Conservation (phyloP, 2,329 filamentous ascomycete species). For the Cladorrhinum sp. region DNA sequence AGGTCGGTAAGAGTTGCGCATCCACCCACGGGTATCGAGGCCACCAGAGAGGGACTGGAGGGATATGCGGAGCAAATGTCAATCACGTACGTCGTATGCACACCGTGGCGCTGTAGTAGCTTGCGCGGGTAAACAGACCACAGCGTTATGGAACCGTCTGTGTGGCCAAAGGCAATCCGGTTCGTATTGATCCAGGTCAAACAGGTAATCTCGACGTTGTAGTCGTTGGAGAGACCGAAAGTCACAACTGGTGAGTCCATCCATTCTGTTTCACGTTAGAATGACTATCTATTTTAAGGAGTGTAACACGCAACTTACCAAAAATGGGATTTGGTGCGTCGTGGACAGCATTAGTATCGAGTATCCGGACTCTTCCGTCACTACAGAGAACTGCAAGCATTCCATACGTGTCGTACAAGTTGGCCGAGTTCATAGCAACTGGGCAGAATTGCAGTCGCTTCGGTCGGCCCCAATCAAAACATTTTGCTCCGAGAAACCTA, state of each 20-base stretch:
- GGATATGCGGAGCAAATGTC: constrained; percentile 57
- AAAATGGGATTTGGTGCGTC: constrained; percentile 34
- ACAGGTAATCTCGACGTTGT: constrained; percentile 47
- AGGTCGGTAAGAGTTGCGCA: constrained; percentile 53
- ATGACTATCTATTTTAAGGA: neutral
- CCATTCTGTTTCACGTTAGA: constrained; percentile 38
- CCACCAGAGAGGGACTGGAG: constrained; percentile 54
- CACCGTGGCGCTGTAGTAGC: constrained; percentile 49
- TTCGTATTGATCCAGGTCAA: constrained; percentile 56
- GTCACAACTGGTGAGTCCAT: constrained; percentile 44
- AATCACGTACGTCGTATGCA: constrained; percentile 53
- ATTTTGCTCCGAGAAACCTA: constrained; percentile 43
- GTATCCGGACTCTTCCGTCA: constrained; percentile 50
- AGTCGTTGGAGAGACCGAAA: constrained; percentile 46
- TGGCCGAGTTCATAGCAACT: constrained; percentile 33
- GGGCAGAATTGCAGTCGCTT: constrained; percentile 55
- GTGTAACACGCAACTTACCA: constrained; percentile 35
- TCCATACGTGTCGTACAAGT: constrained; percentile 29
- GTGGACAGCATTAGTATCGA: constrained; percentile 39
- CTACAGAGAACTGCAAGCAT: constrained; percentile 49
- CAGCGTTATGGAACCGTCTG: constrained; percentile 53
- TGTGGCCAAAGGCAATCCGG: constrained; percentile 53
- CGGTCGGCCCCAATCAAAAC: constrained; percentile 50
- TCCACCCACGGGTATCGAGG: constrained; percentile 54
- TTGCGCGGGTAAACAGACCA: constrained; percentile 53